A percentile compares a stretch with the other conserved stretches of the same genome.
Evolutionary conservation across 2,329 filamentous ascomycete genomes (phyloP).

Genomic region (Botrytis paeoniae): DNA sequence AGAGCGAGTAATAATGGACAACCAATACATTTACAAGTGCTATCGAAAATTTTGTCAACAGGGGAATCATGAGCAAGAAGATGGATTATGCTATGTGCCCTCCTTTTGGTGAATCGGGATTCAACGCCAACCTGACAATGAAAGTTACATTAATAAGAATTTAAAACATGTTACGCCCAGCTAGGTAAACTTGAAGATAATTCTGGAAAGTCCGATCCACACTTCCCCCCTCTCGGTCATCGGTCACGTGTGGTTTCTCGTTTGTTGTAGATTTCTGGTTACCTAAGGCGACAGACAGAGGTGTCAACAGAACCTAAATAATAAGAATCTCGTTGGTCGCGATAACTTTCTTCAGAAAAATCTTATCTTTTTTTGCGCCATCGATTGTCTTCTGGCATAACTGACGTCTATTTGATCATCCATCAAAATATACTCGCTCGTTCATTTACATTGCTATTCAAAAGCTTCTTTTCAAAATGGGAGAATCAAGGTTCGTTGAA

Average conservation of each 20-base stretch:
- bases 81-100: not conserved
- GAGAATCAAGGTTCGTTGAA: constrained; percentile 37
- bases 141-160: not conserved
- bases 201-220: not conserved
- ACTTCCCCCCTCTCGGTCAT: not conserved
- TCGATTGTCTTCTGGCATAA: not conserved
- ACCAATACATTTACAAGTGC: not conserved
- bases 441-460: not conserved
- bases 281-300: constrained; percentile 17
- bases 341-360: constrained; percentile 17
- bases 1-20: not conserved
- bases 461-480: constrained; percentile 30
- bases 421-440: not conserved
- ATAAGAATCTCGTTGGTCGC: constrained; percentile 14
- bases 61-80: not conserved
- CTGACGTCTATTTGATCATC: not conserved
- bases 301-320: constrained; percentile 11
- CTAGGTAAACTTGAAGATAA: not conserved
- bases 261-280: constrained; percentile 14
- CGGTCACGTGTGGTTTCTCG: not conserved
- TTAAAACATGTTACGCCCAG: not conserved
- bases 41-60: not conserved
- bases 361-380: not conserved
- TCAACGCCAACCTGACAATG: not conserved
- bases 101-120: not conserved